A percentile compares a stretch with the other conserved stretches of the same genome.
phyloP scores from a whole-genome alignment of 164 flowering plant genomes.

The Echeveria elegans region DNA sequence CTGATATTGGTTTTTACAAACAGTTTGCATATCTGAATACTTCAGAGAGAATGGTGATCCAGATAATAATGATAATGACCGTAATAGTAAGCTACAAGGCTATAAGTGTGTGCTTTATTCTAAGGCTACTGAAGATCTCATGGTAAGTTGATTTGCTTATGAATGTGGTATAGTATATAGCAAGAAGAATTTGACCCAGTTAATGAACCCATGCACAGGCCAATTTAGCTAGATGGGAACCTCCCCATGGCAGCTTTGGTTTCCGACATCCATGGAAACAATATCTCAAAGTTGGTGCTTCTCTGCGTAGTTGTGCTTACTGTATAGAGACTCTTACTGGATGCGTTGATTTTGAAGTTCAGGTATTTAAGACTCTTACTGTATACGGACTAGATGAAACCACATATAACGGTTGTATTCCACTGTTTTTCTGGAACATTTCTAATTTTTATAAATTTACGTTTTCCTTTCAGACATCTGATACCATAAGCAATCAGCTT shows the following conservation, averaged over 20 bases:
- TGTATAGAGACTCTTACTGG: conserved; percentile 58
- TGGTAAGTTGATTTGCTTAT: neutral
- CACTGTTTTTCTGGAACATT: neutral
- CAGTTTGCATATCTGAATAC: neutral
- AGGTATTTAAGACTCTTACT: conserved; percentile 23
- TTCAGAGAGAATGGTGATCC: neutral
- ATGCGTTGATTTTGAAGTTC: conserved; percentile 35
- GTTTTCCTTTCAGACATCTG: conserved; percentile 15
- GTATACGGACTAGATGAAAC: neutral
- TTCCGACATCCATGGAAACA: conserved; percentile 80
- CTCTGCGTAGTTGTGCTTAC: conserved; percentile 51
- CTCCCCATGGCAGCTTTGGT: conserved; percentile 60
- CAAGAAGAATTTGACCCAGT: neutral
- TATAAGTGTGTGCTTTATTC: neutral
- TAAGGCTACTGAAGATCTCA: neutral
- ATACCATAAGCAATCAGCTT: conserved; percentile 17
- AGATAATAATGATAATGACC: neutral
- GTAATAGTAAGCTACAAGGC: neutral
- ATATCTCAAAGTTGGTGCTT: conserved; percentile 52
- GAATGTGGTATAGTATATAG: neutral
- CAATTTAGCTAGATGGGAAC: conserved; percentile 79
- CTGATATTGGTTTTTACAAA: neutral
- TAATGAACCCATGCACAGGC: conserved; percentile 24
- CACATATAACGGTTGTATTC: neutral
- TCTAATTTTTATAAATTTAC: neutral